These are phyloP conservation scores for Dothideomycetes sp. DNA, from an alignment of 2,329 filamentous ascomycete genomes.

Conservation along the genomic window DNA sequence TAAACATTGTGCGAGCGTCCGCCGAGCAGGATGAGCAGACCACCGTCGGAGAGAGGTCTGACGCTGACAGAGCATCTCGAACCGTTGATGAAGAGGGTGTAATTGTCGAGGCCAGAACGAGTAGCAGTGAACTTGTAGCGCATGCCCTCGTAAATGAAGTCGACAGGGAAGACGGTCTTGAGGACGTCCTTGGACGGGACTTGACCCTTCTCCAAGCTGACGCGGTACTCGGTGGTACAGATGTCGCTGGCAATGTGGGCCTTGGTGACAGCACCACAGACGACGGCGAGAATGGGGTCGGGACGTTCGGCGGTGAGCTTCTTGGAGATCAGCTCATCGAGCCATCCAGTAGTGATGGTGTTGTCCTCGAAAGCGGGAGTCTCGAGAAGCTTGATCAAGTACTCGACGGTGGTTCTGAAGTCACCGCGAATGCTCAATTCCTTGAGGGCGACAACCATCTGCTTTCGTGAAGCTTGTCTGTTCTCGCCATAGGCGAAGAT, in stretches of 20 bases:
- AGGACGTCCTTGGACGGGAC: conserved; percentile 93
- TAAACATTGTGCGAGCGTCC: conserved; percentile 97
- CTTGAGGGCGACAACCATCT: conserved; percentile 98
- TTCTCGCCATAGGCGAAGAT: conserved; percentile 99
- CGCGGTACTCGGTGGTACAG: conserved; percentile 78
- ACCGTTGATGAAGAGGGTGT: conserved; percentile 97
- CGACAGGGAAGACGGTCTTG: conserved; percentile 93
- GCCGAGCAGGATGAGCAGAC: conserved; percentile 79
- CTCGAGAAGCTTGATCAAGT: conserved; percentile 96
- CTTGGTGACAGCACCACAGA: conserved; percentile 90
- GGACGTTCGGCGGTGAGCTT: conserved; percentile 93
- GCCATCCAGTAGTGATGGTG: conserved; percentile 97
- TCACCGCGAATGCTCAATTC: conserved; percentile 99
- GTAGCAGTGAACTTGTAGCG: conserved; percentile 98
- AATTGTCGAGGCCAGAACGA: conserved; percentile 82
- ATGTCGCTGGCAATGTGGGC: conserved; percentile 89
- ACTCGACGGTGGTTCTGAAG: conserved; percentile 96
- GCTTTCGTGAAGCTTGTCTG: conserved; percentile 88
- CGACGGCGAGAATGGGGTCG: conserved; percentile 84
- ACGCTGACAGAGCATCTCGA: conserved; percentile 93
- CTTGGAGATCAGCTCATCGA: conserved; percentile 97
- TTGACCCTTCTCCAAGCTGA: conserved; percentile 90
- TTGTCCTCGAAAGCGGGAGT: conserved; percentile 98
- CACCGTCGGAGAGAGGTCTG: conserved; percentile 85
- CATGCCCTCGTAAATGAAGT: conserved; percentile 96